Evolutionary conservation across 1,139 yeast genomes (phyloP).

Genomic region (Kodamaea alishanica): DNA sequence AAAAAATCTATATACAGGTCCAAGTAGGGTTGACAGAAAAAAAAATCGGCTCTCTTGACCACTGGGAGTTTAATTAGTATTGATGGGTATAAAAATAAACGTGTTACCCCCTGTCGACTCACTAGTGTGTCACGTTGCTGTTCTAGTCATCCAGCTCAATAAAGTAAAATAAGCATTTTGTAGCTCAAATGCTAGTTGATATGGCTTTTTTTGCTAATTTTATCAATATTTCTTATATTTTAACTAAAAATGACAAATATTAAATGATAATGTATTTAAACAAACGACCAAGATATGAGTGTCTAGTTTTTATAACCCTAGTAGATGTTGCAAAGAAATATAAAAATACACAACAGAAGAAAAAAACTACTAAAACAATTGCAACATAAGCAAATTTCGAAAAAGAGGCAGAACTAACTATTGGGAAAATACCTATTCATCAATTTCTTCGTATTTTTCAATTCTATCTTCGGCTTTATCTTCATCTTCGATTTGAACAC

Average conservation of each 20-base stretch:
- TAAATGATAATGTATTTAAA: background rate
- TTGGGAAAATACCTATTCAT: slow-evolving; percentile 15
- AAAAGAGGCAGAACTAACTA: background rate
- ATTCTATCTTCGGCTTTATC: slow-evolving; percentile 57
- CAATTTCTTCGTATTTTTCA: slow-evolving; percentile 47
- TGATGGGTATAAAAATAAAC: background rate
- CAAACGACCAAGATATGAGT: background rate
- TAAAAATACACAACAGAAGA: background rate
- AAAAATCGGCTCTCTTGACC: slow-evolving; percentile 31
- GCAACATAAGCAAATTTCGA: background rate
- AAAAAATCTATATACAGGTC: too few relatives aligned
- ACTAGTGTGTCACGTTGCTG: too few relatives aligned
- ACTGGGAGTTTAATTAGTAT: background rate
- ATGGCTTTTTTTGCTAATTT: background rate
- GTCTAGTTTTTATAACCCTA: background rate
- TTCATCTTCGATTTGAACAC: slow-evolving; percentile 61
- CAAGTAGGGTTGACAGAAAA: slow-evolving; percentile 3
- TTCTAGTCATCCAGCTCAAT: too few relatives aligned
- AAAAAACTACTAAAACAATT: background rate
- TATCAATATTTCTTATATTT: too few relatives aligned
- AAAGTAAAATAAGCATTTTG: background rate
- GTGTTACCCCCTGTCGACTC: too few relatives aligned
- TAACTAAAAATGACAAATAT: background rate
- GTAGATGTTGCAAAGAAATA: background rate
- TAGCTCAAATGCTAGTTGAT: background rate